Evolutionary conservation across 2,329 filamentous ascomycete genomes (phyloP).

Genomic region (Coniella vitis): DNA sequence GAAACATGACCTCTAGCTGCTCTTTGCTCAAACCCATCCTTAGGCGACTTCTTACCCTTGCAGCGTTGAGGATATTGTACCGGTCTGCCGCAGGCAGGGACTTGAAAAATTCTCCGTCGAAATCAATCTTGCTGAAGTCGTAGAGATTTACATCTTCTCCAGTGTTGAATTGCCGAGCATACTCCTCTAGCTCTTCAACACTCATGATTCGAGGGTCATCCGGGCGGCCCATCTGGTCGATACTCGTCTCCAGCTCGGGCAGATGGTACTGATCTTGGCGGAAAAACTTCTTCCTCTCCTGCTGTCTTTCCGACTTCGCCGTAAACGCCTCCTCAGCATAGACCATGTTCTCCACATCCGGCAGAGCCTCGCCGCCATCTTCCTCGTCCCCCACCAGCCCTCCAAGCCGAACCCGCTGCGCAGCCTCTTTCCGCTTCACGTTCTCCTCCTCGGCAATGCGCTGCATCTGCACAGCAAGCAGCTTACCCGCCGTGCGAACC

Average conservation of each 20-base stretch:
- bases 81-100: slow-evolving; percentile 83
- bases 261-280: slow-evolving; percentile 95
- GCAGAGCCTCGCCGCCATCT: slow-evolving; percentile 57
- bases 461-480: slow-evolving; percentile 93
- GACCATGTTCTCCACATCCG: slow-evolving; percentile 62
- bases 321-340: slow-evolving; percentile 90
- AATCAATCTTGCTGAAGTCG: slow-evolving; percentile 98
- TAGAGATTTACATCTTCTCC: slow-evolving; percentile 90
- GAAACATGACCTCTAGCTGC: slow-evolving; percentile 93
- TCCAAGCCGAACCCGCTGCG: slow-evolving; percentile 39
- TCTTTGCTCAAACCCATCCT: slow-evolving; percentile 97
- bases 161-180: slow-evolving; percentile 83
- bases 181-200: slow-evolving; percentile 86
- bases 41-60: slow-evolving; percentile 76
- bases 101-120: slow-evolving; percentile 90
- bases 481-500: slow-evolving; percentile 78
- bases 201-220: slow-evolving; percentile 97
- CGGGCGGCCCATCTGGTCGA: slow-evolving; percentile 79
- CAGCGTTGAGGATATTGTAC: slow-evolving; percentile 96
- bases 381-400: slow-evolving; percentile 31
- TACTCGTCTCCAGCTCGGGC: slow-evolving; percentile 72
- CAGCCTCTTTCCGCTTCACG: slow-evolving; percentile 58
- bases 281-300: slow-evolving; percentile 70
- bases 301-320: slow-evolving; percentile 64
- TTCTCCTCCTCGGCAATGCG: slow-evolving; percentile 79